A percentile compares a stretch with the other conserved stretches of the same genome.
These are phyloP conservation scores for Aspergillus olivimuriae DNA, from an alignment of 495 filamentous ascomycete genomes.

Conservation along the genomic window DNA sequence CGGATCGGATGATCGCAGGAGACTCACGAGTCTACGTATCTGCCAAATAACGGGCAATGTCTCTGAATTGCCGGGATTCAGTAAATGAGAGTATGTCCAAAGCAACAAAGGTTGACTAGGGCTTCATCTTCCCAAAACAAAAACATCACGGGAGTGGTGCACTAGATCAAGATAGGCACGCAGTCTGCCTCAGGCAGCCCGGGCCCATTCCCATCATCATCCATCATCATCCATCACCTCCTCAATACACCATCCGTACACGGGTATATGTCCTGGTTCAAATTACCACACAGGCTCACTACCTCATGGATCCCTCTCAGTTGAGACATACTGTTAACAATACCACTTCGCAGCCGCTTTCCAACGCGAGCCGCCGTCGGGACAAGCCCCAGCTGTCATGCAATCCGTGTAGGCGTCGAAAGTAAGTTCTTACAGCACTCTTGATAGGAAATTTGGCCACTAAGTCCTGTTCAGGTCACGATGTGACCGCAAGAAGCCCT, in stretches of 20 bases:
- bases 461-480: slow-evolving; percentile 7
- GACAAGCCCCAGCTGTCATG: slow-evolving; percentile 32
- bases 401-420: slow-evolving; percentile 19
- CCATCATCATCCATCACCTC: not conserved
- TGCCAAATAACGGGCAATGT: too few relatives aligned
- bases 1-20: slow-evolving; percentile 4
- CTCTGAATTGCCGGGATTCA: too few relatives aligned
- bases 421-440: slow-evolving; percentile 4
- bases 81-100: too few relatives aligned
- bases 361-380: slow-evolving; percentile 13
- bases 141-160: too few relatives aligned
- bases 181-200: too few relatives aligned
- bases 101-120: too few relatives aligned
- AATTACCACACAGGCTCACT: not conserved
- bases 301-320: not conserved
- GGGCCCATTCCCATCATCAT: not conserved
- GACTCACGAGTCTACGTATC: too few relatives aligned
- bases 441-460: not conserved
- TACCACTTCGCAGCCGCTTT: slow-evolving; percentile 1
- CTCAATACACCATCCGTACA: too few relatives aligned
- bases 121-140: not conserved
- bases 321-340: not conserved
- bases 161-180: too few relatives aligned
- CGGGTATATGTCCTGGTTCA: too few relatives aligned
- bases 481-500: slow-evolving; percentile 19